Evolutionary conservation across 2,329 filamentous ascomycete genomes (phyloP).

Genomic region (Zymoseptoria crescenta): DNA sequence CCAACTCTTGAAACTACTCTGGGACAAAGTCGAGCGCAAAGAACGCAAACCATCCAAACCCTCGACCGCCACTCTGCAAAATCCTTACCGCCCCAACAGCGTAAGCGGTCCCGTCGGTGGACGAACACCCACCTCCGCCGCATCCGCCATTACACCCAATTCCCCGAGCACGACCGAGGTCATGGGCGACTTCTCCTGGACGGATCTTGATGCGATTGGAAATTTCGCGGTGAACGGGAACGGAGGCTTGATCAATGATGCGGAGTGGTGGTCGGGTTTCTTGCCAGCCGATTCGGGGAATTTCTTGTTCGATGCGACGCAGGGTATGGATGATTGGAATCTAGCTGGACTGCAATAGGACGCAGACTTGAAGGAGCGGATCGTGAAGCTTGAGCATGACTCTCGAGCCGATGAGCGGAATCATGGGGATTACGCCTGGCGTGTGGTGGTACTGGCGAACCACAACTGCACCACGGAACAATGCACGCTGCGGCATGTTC

Average conservation of each 20-base stretch:
- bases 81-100: conserved; percentile 36
- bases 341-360: conserved; percentile 20
- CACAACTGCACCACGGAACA: background rate
- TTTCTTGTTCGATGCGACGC: conserved; percentile 26
- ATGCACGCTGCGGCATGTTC: background rate
- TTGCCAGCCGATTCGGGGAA: conserved; percentile 30
- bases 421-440: background rate
- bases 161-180: conserved; percentile 38
- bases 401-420: background rate
- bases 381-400: background rate
- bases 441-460: background rate
- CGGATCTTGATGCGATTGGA: conserved; percentile 40
- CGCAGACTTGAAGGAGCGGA: background rate
- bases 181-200: conserved; percentile 45
- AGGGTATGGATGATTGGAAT: conserved; percentile 28
- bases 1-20: conserved; percentile 40
- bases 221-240: conserved; percentile 41
- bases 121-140: conserved; percentile 19
- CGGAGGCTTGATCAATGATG: conserved; percentile 23
- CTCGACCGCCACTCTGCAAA: conserved; percentile 24
- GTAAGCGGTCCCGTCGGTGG: conserved; percentile 25
- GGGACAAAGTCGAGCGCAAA: conserved; percentile 39
- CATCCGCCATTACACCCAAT: conserved; percentile 19
- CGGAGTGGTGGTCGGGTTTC: conserved; percentile 33
- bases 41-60: conserved; percentile 17